Evolutionary conservation across 495 filamentous ascomycete species (phyloP).

Genomic region (Podospora comata): DNA sequence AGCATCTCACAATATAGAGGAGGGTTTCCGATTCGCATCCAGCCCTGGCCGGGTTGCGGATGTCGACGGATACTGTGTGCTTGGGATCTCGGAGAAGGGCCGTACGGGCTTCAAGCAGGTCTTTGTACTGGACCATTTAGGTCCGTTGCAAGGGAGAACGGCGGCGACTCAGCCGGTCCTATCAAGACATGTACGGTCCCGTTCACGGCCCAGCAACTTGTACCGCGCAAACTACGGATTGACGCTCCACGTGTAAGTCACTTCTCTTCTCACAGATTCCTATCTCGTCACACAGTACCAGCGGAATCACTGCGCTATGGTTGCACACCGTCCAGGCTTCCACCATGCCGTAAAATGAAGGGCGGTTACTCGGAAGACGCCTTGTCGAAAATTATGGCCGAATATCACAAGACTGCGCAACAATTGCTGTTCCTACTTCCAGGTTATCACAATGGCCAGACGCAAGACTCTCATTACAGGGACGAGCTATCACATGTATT

Average conservation of each 20-base stretch:
- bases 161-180: background rate
- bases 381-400: background rate
- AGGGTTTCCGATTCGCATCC: constrained; percentile 7
- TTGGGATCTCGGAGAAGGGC: constrained; percentile 12
- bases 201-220: constrained; percentile 4
- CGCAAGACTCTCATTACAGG: background rate
- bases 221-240: constrained; percentile 13
- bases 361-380: background rate
- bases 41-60: background rate
- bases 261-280: background rate
- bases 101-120: background rate
- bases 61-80: constrained; percentile 13
- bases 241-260: constrained; percentile 12
- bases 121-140: background rate
- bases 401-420: background rate
- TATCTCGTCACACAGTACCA: background rate
- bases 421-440: background rate
- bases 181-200: constrained; percentile 2
- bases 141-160: constrained; percentile 2
- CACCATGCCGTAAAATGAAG: background rate
- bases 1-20: constrained; percentile 2
- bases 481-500: constrained; percentile 3
- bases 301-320: background rate
- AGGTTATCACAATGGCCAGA: background rate
- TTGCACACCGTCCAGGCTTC: constrained; percentile 7